Percentiles rank a stretch among this genome's conserved stretches.
Conservation (phyloP, 768 basidiomycete genomes). For the Mrakia frigida region DNA sequence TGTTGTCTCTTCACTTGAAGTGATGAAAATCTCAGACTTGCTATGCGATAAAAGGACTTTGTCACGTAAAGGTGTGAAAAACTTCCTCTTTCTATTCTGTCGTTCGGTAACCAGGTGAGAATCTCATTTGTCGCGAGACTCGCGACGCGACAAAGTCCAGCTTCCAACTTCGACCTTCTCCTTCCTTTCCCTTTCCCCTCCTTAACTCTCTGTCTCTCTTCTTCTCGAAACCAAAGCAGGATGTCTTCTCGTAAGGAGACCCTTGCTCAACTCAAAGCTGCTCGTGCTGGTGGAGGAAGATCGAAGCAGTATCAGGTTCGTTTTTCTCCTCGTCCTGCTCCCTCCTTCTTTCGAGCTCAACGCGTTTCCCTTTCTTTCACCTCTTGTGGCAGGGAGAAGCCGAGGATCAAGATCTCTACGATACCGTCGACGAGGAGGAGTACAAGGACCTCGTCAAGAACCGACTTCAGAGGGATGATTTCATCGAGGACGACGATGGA, state of each 20-base stretch:
- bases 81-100: too few relatives aligned
- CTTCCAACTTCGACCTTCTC: background rate
- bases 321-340: background rate
- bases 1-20: too few relatives aligned
- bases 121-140: background rate
- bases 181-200: background rate
- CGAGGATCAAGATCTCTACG: slow-evolving; percentile 60
- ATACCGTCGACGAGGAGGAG: slow-evolving; percentile 82
- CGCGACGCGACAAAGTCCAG: background rate
- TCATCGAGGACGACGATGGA: slow-evolving; percentile 89
- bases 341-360: slow-evolving; percentile 6
- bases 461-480: slow-evolving; percentile 80
- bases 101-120: background rate
- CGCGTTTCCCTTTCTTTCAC: background rate
- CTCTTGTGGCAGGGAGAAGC: background rate
- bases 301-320: slow-evolving; percentile 45
- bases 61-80: too few relatives aligned
- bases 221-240: background rate
- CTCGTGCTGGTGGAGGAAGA: slow-evolving; percentile 43
- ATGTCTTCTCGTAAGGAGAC: slow-evolving; percentile 25
- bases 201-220: background rate
- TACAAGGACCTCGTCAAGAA: slow-evolving; percentile 79
- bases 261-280: slow-evolving; percentile 45
- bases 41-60: too few relatives aligned
- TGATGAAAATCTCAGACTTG: too few relatives aligned